Base-by-base conservation (phyloP, 208 protist species). In the Vickermania spadyakhi region DNA sequence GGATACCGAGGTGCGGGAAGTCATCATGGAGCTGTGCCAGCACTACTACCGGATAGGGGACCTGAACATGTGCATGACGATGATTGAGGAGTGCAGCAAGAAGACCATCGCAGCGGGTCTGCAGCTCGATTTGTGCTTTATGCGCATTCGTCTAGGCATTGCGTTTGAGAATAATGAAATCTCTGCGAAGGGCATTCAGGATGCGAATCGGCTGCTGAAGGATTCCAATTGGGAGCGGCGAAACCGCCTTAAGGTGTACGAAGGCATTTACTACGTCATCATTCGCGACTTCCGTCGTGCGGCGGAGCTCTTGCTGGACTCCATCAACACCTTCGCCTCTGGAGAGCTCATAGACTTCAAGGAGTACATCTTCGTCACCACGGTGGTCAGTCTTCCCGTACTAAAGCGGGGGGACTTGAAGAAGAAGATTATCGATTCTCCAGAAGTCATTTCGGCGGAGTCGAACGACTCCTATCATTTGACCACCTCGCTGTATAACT, bases 231-330 rank as follows among this genome's bases (percentile, higher is more conserved):
- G 98, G 98, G 98, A 99, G 75, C 84, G 97, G 22, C 86, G 96
- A 53, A 99, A 99, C 79, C 84, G 97, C 28, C 90, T 99, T 25
- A 99, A 99, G 80, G 97, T 98, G 23, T 99, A 99, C 73, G 96
- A 99, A 73, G 98, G 92, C 14, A 68, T 97, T 36, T 98, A 98
- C 77, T 66, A 93, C 54, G 79, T 99, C 41, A 91, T 92, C 27
- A 87, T 97, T 30, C 86, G 97, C 28, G 82, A 98, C 65, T 99
- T 99, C 70, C 82, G 84, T 30, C 73, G 84, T 52, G 96, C 96
- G 0, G 87, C 97, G 13, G 70, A 79, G 55, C 71, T 98, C 52
- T 89, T 99, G 60, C 77, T 99, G 18, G 97, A 98, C 66, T 96
- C 90, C 22, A 75, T 99, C 52, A 89, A 96, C 18, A 99, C 98